Conservation (phyloP, 2,329 filamentous ascomycete genomes). For the Hysterium pulicare region DNA sequence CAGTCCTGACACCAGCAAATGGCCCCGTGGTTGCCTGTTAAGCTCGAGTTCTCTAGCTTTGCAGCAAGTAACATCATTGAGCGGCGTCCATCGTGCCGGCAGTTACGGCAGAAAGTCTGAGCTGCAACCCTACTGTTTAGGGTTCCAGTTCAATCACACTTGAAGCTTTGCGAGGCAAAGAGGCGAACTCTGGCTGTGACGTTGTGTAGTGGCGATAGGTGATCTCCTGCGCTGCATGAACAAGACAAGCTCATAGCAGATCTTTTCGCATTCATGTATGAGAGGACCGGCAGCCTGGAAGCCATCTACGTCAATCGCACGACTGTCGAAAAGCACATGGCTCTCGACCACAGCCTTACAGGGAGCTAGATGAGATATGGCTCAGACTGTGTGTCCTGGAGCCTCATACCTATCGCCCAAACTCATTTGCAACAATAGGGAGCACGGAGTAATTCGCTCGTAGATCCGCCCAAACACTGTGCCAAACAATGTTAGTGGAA, state of each 20-base stretch:
- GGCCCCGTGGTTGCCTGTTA: slow-evolving; percentile 1
- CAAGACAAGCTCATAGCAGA: slow-evolving; percentile 12
- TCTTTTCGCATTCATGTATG: slow-evolving; percentile 9
- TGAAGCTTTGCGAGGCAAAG: slow-evolving; percentile 1
- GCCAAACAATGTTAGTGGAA: background rate
- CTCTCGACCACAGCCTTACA: slow-evolving; percentile 3
- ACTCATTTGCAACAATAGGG: background rate
- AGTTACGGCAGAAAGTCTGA: slow-evolving; percentile 2
- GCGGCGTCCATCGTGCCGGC: background rate
- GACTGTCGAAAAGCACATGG: slow-evolving; percentile 5
- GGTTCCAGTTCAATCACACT: background rate
- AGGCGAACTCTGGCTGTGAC: slow-evolving; percentile 12
- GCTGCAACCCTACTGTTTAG: slow-evolving; percentile 8
- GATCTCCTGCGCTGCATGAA: slow-evolving; percentile 12
- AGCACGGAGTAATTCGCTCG: background rate
- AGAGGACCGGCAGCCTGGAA: slow-evolving; percentile 5
- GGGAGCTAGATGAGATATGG: background rate
- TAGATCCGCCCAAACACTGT: background rate
- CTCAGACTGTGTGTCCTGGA: background rate
- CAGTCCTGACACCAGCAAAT: background rate
- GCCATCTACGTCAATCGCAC: slow-evolving; percentile 20
- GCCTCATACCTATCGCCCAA: background rate
- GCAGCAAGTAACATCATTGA: slow-evolving; percentile 7
- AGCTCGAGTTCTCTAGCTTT: slow-evolving; percentile 4
- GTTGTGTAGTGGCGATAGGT: slow-evolving; percentile 13